Evolutionary conservation across 1,139 yeast species (phyloP), one percentile per base, ranked within the genome.

Genomic region (Sugiyamaella neomexicana): DNA sequence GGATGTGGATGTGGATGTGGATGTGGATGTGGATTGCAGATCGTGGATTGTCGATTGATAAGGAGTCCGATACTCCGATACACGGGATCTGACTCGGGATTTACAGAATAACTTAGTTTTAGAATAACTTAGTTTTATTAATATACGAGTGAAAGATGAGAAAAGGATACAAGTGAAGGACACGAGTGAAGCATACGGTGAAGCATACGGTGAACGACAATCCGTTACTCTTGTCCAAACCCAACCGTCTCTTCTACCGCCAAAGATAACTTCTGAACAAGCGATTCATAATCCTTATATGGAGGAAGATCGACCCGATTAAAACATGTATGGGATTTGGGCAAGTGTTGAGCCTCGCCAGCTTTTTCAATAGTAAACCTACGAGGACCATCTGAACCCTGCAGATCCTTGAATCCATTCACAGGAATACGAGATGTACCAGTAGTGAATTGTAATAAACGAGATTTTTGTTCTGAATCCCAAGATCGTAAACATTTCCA

Each of bases 381-480:
- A 78, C 99, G 87, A 53, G 99, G 99, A 56, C 99, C 99, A 74
- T 93, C 99, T 17, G 96, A 87, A 60, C 99, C 99, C 75, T 93
- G 99, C 65, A 93, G 79, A 74, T 93, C 99, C 73, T 93, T 93
- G 78, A 93, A 93, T 41, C 99, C 99, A 72, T 93, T 93, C 62
- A 93, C 99, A 2, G 99, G 99, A 57, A 95, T 91, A 76, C 99
- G 87, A 23, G 97, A 89, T 1, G 99, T 93, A 78, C 99, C 99
- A 0, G 99, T 93, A 16, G 98, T 91, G 69, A 93, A 93, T 74
- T 95, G 99, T 66, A 93, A 77, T 68, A 93, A 78, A 72, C 99
- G 83, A 1, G 98, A 96, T 73, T 91, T 88, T 72, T 91, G 97
- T 73, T 93, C 99, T 52, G 91, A 82, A 70, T 91, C 98, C 97